Evolutionary conservation across 345 rosid genomes (phyloP), one percentile per base, ranked within the genome.

Genomic region (Raphanus sativus): DNA sequence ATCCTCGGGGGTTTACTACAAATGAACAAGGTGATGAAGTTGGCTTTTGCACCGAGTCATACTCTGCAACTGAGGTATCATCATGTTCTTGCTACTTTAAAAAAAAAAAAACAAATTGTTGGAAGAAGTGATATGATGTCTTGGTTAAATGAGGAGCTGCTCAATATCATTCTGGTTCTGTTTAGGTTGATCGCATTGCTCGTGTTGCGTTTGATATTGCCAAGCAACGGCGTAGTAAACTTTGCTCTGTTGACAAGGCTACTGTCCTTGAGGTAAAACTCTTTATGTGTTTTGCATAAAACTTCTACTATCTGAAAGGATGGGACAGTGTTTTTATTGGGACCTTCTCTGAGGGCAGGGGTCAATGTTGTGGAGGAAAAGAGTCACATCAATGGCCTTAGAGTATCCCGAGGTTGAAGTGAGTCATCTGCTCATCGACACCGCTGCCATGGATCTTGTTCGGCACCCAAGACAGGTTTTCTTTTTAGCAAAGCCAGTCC

Each of bases 381-480:
- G 73, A 59, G 78, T 67, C 4, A 75, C 67, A 5, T 4, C 12
- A 45, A 67, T 75, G 73, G 67, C 61, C 34, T 67, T 17, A 12
- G 78, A 75, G 21, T 75, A 75, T 67, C 73, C 78, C 24, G 73
- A 75, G 66, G 67, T 75, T 59, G 78, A 75, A 4, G 72, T 75
- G 34, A 58, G 12, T 13, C 79, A 75, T 67, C n/a, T 75, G n/a
- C 48, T 66, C 7, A 58, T 75, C 21, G 78, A 75, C 60, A 58
- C 71, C 0, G 72, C 78, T 17, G 72, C 78, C 0, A 66, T 75
- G 72, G 66, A 75, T 56, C 72, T 66, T 65, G 28, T 66, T 67
- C 72, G 72, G 4, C 32, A 66, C 33, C 78, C 72, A 28, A 67
- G 15, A 75, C 67, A 75, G 78, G 73, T 75, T 56, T 15, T 10